phyloP scores from a whole-genome alignment of 306 rosid genomes.

The Sphenostylis stenocarpa region DNA sequence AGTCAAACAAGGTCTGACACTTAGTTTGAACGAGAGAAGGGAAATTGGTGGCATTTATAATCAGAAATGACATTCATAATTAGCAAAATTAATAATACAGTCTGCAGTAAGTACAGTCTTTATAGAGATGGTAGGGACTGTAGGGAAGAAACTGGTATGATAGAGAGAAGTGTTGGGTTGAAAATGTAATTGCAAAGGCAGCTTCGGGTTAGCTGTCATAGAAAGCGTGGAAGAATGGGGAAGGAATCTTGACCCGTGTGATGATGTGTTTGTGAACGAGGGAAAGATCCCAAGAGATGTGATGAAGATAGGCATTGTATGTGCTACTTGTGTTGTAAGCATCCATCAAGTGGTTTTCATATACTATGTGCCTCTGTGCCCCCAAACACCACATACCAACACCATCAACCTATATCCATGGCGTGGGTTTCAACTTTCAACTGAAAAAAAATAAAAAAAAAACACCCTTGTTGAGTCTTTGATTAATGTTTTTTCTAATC shows the following conservation, averaged over 20 bases:
- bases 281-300: constrained; percentile 36
- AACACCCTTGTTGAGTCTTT: no score
- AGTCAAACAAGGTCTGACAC: background rate
- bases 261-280: constrained; percentile 34
- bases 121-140: constrained; percentile 7
- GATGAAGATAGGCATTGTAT: background rate
- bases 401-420: background rate
- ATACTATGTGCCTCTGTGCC: constrained; percentile 1
- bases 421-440: background rate
- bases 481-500: no score
- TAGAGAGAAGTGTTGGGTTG: constrained; percentile 18
- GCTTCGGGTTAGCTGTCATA: constrained; percentile 59
- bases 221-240: constrained; percentile 48
- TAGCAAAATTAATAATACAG: constrained; percentile 23
- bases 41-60: background rate
- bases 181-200: constrained; percentile 35
- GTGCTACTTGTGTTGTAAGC: background rate
- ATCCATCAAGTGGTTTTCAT: background rate
- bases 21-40: background rate
- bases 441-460: no score
- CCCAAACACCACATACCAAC: background rate
- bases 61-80: constrained; percentile 30
- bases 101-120: background rate
- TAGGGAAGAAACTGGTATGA: constrained; percentile 5
- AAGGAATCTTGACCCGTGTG: constrained; percentile 71